Conservation (phyloP, 116 monocot species). For the Trichopus zeylanicus region DNA sequence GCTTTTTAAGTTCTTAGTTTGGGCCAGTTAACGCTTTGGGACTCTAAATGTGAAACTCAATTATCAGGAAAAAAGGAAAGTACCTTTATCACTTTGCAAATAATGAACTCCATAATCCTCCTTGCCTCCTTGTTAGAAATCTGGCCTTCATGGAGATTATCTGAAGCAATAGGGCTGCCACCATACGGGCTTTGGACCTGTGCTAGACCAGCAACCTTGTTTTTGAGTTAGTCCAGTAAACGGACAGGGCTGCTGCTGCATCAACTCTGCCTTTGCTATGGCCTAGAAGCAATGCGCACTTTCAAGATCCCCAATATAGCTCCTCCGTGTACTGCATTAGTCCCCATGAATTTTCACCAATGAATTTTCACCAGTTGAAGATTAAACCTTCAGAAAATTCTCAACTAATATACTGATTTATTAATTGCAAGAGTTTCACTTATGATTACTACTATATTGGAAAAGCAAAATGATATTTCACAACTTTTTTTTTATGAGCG, state of each 20-base stretch:
- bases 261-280: conserved; percentile 74
- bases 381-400: no score
- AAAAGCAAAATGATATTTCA: no score
- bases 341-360: conserved; percentile 63
- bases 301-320: conserved; percentile 66
- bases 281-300: conserved; percentile 41
- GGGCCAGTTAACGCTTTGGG: no score
- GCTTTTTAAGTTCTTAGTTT: no score
- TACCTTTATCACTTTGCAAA: conserved; percentile 69
- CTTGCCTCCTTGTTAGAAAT: conserved; percentile 51
- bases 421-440: no score
- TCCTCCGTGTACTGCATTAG: conserved; percentile 60
- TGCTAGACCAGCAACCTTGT: conserved; percentile 58
- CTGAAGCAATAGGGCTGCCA: conserved; percentile 56
- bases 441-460: no score
- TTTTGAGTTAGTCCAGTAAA: conserved; percentile 55
- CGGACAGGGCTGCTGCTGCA: conserved; percentile 52
- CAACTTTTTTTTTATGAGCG: no score
- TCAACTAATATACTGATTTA: no score
- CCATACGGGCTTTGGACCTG: conserved; percentile 67
- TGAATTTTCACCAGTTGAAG: conserved; percentile 25
- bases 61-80: neutral
- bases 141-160: conserved; percentile 64
- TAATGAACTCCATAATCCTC: conserved; percentile 52
- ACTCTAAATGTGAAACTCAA: neutral